Percentiles rank a stretch among this genome's conserved stretches.
phyloP scores from a whole-genome alignment of 83 land plant genomes.

The Diphasiastrum complanatum region DNA sequence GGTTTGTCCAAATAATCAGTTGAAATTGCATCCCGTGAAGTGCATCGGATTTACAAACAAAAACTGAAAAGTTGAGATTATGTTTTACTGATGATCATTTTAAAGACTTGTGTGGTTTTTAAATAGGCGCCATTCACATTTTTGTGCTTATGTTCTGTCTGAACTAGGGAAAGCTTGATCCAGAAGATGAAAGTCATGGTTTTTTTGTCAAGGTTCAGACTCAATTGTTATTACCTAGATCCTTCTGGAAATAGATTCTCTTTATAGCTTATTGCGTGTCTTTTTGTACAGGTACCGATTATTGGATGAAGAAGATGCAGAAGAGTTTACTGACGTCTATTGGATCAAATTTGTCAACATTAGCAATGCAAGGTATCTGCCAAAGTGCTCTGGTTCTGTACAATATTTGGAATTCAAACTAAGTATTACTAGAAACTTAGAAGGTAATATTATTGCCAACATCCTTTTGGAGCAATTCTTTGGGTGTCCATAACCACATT shows the following conservation, averaged over 20 bases:
- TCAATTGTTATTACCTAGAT: neutral
- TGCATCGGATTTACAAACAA: no score
- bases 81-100: no score
- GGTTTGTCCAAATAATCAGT: no score
- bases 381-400: neutral
- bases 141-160: no score
- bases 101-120: no score
- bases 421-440: neutral
- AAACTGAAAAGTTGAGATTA: no score
- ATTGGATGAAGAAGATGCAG: constrained; percentile 93
- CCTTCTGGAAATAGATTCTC: neutral
- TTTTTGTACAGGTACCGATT: constrained; percentile 63
- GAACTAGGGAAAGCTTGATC: no score
- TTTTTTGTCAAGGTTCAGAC: constrained; percentile 1
- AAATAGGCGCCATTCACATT: no score
- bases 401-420: neutral
- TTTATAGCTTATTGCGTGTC: neutral
- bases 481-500: no score
- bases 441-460: no score
- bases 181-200: no score
- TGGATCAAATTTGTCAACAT: constrained; percentile 72
- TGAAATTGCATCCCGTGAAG: no score
- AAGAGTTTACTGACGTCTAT: constrained; percentile 80
- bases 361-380: constrained; percentile 73
- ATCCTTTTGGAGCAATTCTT: constrained; percentile 1